A percentile compares a stretch with the other conserved stretches of the same genome.
Evolutionary conservation across 2,329 filamentous ascomycete species (phyloP).

Genomic region (Diaporthe humulicola): DNA sequence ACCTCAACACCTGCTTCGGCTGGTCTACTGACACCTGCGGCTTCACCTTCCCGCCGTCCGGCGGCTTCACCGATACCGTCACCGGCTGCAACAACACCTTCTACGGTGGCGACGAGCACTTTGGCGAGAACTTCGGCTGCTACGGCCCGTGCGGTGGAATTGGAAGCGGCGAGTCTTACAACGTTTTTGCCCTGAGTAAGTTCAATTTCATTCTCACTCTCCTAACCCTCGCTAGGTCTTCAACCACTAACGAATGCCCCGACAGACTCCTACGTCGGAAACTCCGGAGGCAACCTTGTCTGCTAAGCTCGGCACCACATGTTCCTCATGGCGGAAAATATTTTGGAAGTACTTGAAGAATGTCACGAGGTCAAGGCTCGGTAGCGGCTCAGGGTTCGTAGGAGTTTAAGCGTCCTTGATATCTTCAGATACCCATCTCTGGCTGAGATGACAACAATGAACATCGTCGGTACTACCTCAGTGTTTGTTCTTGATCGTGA

Average conservation of each 20-base stretch:
- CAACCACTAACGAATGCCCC: background rate
- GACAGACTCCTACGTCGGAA: conserved; percentile 5
- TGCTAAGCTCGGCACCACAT: background rate
- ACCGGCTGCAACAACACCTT: background rate
- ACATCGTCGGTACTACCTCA: background rate
- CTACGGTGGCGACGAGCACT: background rate
- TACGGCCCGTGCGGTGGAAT: background rate
- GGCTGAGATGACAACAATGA: background rate
- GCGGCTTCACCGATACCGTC: conserved; percentile 2
- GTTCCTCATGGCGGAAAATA: rapidly evolving
- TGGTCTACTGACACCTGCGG: background rate
- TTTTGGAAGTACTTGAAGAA: background rate
- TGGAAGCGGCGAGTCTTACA: background rate
- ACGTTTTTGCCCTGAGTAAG: background rate
- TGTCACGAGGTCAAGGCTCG: background rate
- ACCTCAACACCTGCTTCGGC: conserved; percentile 19
- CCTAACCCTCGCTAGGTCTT: background rate
- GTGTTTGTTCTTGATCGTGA: too few species aligned
- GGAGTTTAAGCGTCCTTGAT: background rate
- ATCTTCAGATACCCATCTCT: background rate
- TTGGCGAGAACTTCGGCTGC: conserved; percentile 14
- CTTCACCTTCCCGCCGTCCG: background rate
- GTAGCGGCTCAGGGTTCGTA: background rate
- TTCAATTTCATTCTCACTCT: background rate
- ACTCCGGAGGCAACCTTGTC: background rate